Evolutionary conservation across 2,329 filamentous ascomycete species (phyloP).

Genomic region (Aspergillus viridinutans): DNA sequence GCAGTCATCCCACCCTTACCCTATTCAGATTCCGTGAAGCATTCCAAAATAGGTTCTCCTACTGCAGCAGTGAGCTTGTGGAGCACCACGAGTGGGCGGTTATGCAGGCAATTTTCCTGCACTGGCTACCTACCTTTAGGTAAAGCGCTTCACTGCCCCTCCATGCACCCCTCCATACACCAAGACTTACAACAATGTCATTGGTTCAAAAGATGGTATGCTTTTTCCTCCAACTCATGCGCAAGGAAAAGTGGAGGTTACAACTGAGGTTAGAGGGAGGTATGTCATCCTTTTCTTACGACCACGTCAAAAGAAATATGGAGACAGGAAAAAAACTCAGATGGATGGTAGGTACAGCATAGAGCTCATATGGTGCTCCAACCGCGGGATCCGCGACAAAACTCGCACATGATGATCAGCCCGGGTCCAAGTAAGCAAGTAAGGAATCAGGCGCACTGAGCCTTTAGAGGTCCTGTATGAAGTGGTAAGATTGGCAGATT

Average conservation of each 20-base stretch:
- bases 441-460: neutral
- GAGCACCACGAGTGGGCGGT: neutral
- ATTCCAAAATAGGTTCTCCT: neutral
- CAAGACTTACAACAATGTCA: neutral
- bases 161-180: neutral
- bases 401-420: neutral
- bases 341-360: neutral
- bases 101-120: neutral
- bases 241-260: too few species aligned
- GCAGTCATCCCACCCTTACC: neutral
- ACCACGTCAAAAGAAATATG: neutral
- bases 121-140: neutral
- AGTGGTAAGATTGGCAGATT: neutral
- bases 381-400: neutral
- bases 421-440: neutral
- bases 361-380: neutral
- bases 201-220: neutral
- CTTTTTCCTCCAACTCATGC: neutral
- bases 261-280: too few species aligned
- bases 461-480: neutral
- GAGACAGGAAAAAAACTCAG: neutral
- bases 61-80: neutral
- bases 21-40: neutral
- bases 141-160: neutral
- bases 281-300: neutral